Percentiles rank a stretch among this genome's conserved stretches.
Conservation (phyloP, 2,329 filamentous ascomycete genomes). For the Curvularia spicifera region DNA sequence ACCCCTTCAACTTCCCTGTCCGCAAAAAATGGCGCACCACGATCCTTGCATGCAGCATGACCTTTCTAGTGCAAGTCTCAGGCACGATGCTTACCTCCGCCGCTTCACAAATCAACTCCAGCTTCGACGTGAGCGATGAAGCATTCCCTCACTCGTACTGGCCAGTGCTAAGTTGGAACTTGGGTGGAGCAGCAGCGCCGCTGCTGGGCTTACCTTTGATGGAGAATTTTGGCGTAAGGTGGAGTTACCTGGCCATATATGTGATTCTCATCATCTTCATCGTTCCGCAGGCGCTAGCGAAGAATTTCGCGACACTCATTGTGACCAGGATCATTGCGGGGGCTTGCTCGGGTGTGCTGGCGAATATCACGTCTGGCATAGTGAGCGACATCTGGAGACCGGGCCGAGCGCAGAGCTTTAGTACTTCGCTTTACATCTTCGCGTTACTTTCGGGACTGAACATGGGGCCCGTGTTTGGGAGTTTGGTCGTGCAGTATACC, state of each 20-base stretch:
- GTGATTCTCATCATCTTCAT: constrained; percentile 52
- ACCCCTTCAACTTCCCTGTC: constrained; percentile 52
- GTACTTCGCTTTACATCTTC: constrained; percentile 54
- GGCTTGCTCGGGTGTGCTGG: constrained; percentile 52
- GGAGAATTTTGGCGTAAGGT: constrained; percentile 54
- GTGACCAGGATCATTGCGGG: constrained; percentile 55
- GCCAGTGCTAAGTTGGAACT: constrained; percentile 51
- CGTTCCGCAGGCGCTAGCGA: constrained; percentile 52
- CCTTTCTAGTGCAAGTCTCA: constrained; percentile 42
- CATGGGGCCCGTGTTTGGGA: constrained; percentile 55
- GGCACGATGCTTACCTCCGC: constrained; percentile 45
- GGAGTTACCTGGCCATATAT: constrained; percentile 53
- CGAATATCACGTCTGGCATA: constrained; percentile 49
- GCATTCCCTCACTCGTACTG: constrained; percentile 52
- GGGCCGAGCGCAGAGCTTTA: constrained; percentile 50
- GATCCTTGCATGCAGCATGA: constrained; percentile 53
- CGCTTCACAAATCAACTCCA: constrained; percentile 46
- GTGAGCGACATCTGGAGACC: constrained; percentile 50
- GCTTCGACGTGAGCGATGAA: constrained; percentile 50
- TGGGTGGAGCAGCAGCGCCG: constrained; percentile 52
- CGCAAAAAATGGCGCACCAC: constrained; percentile 53
- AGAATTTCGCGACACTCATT: constrained; percentile 55
- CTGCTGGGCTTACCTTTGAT: constrained; percentile 53
- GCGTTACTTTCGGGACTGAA: constrained; percentile 54
- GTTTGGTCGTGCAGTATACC: constrained; percentile 47